These are phyloP conservation scores for Trypethelium eluteriae DNA, from an alignment of 495 filamentous ascomycete species.

Conservation along the genomic window DNA sequence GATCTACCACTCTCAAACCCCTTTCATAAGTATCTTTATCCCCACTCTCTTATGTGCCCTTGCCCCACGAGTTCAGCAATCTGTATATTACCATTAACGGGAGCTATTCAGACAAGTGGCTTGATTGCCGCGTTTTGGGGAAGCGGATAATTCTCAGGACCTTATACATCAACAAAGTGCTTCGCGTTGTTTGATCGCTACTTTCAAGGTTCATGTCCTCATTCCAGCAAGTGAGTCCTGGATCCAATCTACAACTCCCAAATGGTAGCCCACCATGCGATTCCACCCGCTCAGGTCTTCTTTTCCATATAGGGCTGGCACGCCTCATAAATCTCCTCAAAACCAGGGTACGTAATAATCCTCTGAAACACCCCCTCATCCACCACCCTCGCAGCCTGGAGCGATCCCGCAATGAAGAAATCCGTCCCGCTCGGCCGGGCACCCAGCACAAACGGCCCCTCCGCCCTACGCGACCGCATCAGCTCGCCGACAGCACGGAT, in stretches of 20 bases:
- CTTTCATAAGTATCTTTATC: background rate
- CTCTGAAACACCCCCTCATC: conserved; percentile 36
- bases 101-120: background rate
- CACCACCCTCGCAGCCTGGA: conserved; percentile 35
- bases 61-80: background rate
- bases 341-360: conserved; percentile 30
- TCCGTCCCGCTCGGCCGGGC: conserved; percentile 33
- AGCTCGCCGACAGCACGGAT: conserved; percentile 31
- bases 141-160: background rate
- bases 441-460: conserved; percentile 39
- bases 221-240: conserved; percentile 12
- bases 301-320: conserved; percentile 38
- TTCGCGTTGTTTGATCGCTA: background rate
- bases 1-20: background rate
- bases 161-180: background rate
- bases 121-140: background rate
- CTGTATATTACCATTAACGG: background rate
- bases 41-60: background rate
- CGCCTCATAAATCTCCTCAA: conserved; percentile 35
- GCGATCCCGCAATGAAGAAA: conserved; percentile 37
- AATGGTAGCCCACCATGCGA: conserved; percentile 11
- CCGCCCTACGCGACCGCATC: conserved; percentile 32
- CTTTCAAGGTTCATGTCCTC: background rate
- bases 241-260: conserved; percentile 14
- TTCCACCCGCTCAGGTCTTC: conserved; percentile 27